phyloP scores from a whole-genome alignment of 495 filamentous ascomycete species.

The Astrothelium macrocarpum region DNA sequence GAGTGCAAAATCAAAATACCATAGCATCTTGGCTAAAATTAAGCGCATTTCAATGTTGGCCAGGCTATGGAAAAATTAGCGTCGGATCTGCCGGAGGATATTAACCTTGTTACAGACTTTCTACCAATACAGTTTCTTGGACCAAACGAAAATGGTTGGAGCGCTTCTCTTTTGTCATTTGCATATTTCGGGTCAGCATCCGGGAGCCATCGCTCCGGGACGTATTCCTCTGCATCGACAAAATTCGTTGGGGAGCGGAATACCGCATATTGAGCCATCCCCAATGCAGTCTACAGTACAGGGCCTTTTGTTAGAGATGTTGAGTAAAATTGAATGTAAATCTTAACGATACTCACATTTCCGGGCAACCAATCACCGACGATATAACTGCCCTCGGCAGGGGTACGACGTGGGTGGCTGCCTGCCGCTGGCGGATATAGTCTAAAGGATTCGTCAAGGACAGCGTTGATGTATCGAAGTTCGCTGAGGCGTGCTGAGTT shows the following conservation, averaged over 20 bases:
- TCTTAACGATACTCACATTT: slow-evolving; percentile 9
- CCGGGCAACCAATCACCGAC: slow-evolving; percentile 9
- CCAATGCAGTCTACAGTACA: slow-evolving; percentile 25
- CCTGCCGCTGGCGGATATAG: slow-evolving; percentile 11
- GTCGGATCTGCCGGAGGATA: not conserved
- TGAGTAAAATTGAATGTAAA: slow-evolving; percentile 5
- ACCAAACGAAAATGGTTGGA: slow-evolving; percentile 25
- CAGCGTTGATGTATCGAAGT: slow-evolving; percentile 14
- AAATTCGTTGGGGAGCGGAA: slow-evolving; percentile 35
- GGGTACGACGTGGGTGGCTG: slow-evolving; percentile 6
- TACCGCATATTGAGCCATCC: slow-evolving; percentile 34
- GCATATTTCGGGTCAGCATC: slow-evolving; percentile 14
- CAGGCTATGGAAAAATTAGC: slow-evolving; percentile 23
- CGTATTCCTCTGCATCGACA: slow-evolving; percentile 31
- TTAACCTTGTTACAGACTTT: slow-evolving; percentile 18
- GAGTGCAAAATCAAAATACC: slow-evolving; percentile 43
- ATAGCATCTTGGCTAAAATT: slow-evolving; percentile 43
- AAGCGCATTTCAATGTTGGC: slow-evolving; percentile 46
- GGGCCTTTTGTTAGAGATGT: slow-evolving; percentile 1
- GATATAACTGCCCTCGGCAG: slow-evolving; percentile 5
- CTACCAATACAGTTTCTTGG: slow-evolving; percentile 25
- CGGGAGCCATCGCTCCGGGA: slow-evolving; percentile 41
- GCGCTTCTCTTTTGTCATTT: slow-evolving; percentile 17
- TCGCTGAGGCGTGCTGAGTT: slow-evolving; percentile 5
- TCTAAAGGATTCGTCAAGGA: slow-evolving; percentile 9